Base-by-base conservation (phyloP, 345 rosid genomes). In the Gossypium ekmanianum region DNA sequence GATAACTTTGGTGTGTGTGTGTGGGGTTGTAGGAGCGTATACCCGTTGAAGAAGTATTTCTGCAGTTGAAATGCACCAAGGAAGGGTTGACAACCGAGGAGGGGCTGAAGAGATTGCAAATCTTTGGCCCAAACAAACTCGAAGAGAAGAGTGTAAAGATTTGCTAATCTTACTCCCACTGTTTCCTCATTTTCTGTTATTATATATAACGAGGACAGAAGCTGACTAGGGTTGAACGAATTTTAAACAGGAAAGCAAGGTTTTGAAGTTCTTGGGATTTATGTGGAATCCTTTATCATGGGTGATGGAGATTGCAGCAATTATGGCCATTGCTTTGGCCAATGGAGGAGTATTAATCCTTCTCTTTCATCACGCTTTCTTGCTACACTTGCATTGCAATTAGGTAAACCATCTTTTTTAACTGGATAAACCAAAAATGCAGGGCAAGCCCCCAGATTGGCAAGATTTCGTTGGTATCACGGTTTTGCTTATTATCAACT, bases 271-370 rank as follows among this genome's bases (percentile, higher is more conserved):
- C 64, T 26, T 59, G 64, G 64, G 64, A 26, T 59, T 59, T 27
- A 59, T 59, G 64, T 59, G 64, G 64, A 59, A 59, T 26, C 64
- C 64, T 59, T 14, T 59, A 39, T 59, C 64, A 59, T 59, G 94
- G 94, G 94, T 90, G 64, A 90, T 90, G 92, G 94, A 90, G 82
- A 56, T 79, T 52, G 94, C 94, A 26, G 94, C 94, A 20, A 72
- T 90, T 43, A 88, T 90, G 94, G 94, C 94, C 39, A 90, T 90
- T 67, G 34, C 39, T 5, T 59, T 59, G 64, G 64, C 64, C 64
- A 59, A 59, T 24, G 64, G 64, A 59, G 64, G 64, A 59, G 64
- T 59, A 59, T 26, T 24, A 12, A 59, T 59, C 41, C 8, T 11
- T 24, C 39, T 59, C 62, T 22, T 24, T 58, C 12, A 58, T 58